Evolutionary conservation across 177 flowering plant species (phyloP).

Genomic region (Telopea speciosissima): DNA sequence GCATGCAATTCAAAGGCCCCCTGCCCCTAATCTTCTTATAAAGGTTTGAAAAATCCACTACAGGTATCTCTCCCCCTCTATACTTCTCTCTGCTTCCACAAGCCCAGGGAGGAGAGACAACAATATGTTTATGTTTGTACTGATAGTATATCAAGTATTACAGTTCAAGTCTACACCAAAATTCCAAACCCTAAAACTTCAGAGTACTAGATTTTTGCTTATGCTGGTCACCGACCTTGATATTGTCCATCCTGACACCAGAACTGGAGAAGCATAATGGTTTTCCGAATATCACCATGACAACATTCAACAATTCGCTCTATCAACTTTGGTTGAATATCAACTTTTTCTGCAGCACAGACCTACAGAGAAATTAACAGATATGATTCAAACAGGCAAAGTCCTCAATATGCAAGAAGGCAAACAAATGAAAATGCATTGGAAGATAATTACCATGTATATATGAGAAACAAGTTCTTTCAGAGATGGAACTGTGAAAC

Average conservation of each 20-base stretch:
- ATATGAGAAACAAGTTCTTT: constrained; percentile 52
- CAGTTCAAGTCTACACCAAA: background rate
- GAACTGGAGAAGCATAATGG: constrained; percentile 80
- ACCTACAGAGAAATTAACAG: constrained; percentile 40
- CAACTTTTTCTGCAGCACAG: constrained; percentile 58
- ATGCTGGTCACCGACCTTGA: constrained; percentile 35
- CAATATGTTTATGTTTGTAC: too few species aligned
- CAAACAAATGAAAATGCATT: background rate
- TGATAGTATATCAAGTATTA: too few species aligned
- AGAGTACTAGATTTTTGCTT: background rate
- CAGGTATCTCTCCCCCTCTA: too few species aligned
- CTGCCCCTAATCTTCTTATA: too few species aligned
- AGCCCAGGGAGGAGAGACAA: too few species aligned
- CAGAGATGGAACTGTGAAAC: constrained; percentile 49
- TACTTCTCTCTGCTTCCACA: too few species aligned
- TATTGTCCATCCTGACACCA: constrained; percentile 67
- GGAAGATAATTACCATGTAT: constrained; percentile 38
- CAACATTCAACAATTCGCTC: constrained; percentile 47
- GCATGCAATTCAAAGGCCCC: too few species aligned
- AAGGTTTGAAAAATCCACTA: too few species aligned
- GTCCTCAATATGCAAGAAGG: background rate
- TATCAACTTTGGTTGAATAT: constrained; percentile 36
- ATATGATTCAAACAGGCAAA: constrained; percentile 2
- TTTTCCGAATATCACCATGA: constrained; percentile 78
- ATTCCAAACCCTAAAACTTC: background rate